Conservation (phyloP, 768 basidiomycete species). For the Hydnomerulius pinastri region DNA sequence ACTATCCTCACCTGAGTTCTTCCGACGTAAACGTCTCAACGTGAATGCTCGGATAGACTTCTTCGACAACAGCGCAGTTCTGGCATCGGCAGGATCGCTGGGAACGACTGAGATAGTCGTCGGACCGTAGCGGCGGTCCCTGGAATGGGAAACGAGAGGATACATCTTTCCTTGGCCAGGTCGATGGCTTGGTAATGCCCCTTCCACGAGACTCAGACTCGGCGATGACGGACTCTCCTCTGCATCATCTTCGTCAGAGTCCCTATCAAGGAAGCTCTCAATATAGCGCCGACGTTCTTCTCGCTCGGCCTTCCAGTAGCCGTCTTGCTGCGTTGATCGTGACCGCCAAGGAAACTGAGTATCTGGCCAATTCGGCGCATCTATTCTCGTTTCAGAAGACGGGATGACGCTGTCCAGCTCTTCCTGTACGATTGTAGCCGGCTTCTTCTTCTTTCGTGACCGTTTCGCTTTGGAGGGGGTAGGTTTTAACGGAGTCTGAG, state of each 20-base stretch:
- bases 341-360: conserved; percentile 76
- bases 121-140: conserved; percentile 15
- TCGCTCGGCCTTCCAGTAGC: conserved; percentile 53
- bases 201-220: conserved; percentile 8
- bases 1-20: conserved; percentile 41
- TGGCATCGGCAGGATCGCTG: conserved; percentile 76
- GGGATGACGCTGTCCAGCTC: conserved; percentile 16
- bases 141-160: conserved; percentile 48
- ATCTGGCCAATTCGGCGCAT: conserved; percentile 78
- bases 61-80: conserved; percentile 71
- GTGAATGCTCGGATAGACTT: conserved; percentile 64
- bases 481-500: conserved; percentile 29
- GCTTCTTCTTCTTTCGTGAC: conserved; percentile 53
- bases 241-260: conserved; percentile 56
- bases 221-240: conserved; percentile 25
- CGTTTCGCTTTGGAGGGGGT: conserved; percentile 39
- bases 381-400: conserved; percentile 35
- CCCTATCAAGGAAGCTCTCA: conserved; percentile 70
- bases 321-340: conserved; percentile 55
- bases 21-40: conserved; percentile 45
- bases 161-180: conserved; percentile 63
- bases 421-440: conserved; percentile 25
- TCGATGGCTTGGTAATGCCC: conserved; percentile 20
- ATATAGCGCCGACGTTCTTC: conserved; percentile 66
- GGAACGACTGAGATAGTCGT: conserved; percentile 42